Evolutionary conservation across 1,284 basidiomycete species (phyloP).

Genomic region (Moesziomyces antarcticus): DNA sequence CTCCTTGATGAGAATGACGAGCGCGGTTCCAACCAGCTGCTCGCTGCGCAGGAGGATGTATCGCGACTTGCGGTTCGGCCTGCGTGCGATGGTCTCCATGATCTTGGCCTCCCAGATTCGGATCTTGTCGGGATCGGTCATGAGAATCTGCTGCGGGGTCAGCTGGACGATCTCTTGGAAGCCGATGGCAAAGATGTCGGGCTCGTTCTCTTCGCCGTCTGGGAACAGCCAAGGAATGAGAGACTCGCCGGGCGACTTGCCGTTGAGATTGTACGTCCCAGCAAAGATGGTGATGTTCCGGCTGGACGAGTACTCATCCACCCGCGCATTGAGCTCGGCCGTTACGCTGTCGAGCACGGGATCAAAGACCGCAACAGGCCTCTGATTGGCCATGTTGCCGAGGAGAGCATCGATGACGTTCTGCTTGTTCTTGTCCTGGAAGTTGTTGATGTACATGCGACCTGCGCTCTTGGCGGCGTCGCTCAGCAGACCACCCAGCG

Average conservation of each 20-base stretch:
- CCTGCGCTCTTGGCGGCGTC: constrained; percentile 89
- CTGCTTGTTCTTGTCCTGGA: constrained; percentile 95
- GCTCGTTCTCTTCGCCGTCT: constrained; percentile 64
- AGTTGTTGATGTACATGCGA: constrained; percentile 93
- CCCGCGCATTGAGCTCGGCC: constrained; percentile 72
- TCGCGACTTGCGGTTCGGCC: constrained; percentile 76
- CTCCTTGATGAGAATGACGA: constrained; percentile 84
- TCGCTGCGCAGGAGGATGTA: constrained; percentile 92
- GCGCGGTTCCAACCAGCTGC: constrained; percentile 93
- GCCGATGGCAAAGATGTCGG: constrained; percentile 70
- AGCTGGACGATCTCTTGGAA: constrained; percentile 99
- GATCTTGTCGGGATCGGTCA: constrained; percentile 90
- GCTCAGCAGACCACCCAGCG: constrained; percentile 74
- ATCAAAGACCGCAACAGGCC: constrained; percentile 89
- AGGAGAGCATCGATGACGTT: constrained; percentile 93
- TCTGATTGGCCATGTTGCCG: constrained; percentile 88
- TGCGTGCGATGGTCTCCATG: constrained; percentile 78
- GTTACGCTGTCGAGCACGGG: constrained; percentile 87
- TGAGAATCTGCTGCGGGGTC: constrained; percentile 89
- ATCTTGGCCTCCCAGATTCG: constrained; percentile 83
- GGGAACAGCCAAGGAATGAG: constrained; percentile 92
- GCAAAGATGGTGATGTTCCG: constrained; percentile 80
- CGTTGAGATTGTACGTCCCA: constrained; percentile 97
- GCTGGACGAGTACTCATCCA: constrained; percentile 85
- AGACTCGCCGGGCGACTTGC: constrained; percentile 81